phyloP scores from a whole-genome alignment of 306 rosid genomes.

The Prunus fruticosa region DNA sequence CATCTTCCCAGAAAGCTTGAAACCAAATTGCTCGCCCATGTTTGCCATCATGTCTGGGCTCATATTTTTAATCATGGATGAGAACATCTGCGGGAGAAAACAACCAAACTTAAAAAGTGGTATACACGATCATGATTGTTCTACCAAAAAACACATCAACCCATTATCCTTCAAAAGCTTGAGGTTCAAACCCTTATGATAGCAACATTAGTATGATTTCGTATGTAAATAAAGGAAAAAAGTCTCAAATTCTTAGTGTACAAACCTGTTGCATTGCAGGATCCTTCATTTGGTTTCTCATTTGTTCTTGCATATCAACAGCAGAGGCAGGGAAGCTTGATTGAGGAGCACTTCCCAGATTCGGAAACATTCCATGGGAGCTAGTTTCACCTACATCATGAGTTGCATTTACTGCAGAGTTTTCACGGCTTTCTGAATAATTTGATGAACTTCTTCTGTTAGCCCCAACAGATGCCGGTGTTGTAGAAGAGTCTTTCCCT shows the following conservation, averaged over 20 bases:
- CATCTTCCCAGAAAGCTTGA: conserved; percentile 86
- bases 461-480: conserved; percentile 30
- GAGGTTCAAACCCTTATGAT: neutral
- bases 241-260: conserved; percentile 9
- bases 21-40: conserved; percentile 90
- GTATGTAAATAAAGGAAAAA: neutral
- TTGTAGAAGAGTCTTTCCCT: conserved; percentile 50
- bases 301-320: conserved; percentile 82
- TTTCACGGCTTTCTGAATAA: conserved; percentile 27
- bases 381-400: conserved; percentile 46
- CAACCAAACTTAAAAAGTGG: conserved; percentile 13
- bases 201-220: conserved; percentile 1
- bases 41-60: conserved; percentile 96
- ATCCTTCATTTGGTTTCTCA: conserved; percentile 95
- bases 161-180: neutral
- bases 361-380: conserved; percentile 39
- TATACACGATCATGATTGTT: neutral
- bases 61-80: conserved; percentile 92
- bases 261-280: conserved; percentile 93
- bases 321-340: conserved; percentile 67
- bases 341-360: conserved; percentile 47
- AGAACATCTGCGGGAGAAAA: conserved; percentile 68
- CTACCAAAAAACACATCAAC: neutral
- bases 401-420: conserved; percentile 36
- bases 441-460: conserved; percentile 34